Percentiles rank a stretch among this genome's conserved stretches.
Evolutionary conservation across 2,329 filamentous ascomycete species (phyloP).

Genomic region (Lasiodiplodia hormozganensis): DNA sequence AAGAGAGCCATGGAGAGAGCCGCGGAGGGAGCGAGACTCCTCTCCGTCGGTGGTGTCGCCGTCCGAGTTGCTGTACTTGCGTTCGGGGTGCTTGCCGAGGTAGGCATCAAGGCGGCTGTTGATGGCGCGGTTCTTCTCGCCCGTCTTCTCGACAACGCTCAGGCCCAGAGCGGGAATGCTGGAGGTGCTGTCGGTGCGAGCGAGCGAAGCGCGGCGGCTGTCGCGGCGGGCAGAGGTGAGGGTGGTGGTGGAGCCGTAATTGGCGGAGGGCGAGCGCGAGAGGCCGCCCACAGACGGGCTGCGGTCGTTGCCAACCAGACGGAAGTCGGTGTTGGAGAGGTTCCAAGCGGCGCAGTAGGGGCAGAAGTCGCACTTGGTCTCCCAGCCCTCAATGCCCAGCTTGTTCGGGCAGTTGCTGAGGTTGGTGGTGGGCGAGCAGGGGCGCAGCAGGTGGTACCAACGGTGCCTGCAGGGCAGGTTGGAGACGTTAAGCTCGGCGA

Average conservation of each 20-base stretch:
- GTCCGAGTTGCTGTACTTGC: conserved; percentile 28
- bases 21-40: conserved; percentile 36
- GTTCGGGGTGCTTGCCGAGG: conserved; percentile 36
- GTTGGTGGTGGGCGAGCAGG: conserved; percentile 53
- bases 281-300: conserved; percentile 50
- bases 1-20: conserved; percentile 31
- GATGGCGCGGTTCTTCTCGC: conserved; percentile 49
- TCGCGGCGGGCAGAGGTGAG: conserved; percentile 46
- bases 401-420: conserved; percentile 55
- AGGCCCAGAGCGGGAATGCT: conserved; percentile 39
- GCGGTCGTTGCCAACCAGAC: conserved; percentile 51
- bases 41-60: conserved; percentile 37
- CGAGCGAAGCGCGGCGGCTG: conserved; percentile 45
- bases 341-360: conserved; percentile 54
- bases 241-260: conserved; percentile 30
- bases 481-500: conserved; percentile 58
- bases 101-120: conserved; percentile 49
- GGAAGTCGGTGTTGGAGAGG: conserved; percentile 52
- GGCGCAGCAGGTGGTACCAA: conserved; percentile 56
- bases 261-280: conserved; percentile 48
- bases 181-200: conserved; percentile 45
- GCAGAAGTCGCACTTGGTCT: conserved; percentile 55
- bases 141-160: conserved; percentile 34
- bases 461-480: conserved; percentile 55
- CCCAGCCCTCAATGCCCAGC: conserved; percentile 57